Conservation (phyloP, 306 rosid species). For the Hippophae tibetana region DNA sequence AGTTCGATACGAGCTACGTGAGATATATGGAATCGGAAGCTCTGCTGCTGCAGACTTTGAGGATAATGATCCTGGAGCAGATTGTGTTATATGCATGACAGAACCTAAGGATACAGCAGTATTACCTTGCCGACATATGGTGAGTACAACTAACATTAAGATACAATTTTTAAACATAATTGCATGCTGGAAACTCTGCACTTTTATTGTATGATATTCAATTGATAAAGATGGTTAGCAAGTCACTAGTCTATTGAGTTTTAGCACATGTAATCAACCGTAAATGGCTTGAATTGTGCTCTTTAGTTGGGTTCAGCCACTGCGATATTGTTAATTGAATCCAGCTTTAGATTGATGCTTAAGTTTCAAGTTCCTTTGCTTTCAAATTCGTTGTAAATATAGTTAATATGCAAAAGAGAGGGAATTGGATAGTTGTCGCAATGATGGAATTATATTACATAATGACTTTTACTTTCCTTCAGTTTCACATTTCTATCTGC, state of each 20-base stretch:
- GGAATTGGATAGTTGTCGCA: too few species aligned
- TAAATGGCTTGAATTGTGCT: too few species aligned
- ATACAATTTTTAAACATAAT: neutral
- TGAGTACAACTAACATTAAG: constrained; percentile 23
- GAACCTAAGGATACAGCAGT: constrained; percentile 84
- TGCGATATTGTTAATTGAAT: too few species aligned
- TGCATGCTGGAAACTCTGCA: constrained; percentile 6
- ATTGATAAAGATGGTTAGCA: constrained; percentile 2
- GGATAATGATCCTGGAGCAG: constrained; percentile 62
- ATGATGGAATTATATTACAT: too few species aligned
- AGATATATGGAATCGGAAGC: constrained; percentile 68
- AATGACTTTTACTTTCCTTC: too few species aligned
- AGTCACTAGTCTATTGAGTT: constrained; percentile 4
- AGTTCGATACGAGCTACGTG: constrained; percentile 69
- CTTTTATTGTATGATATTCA: neutral
- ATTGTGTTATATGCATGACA: constrained; percentile 87
- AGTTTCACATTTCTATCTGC: too few species aligned
- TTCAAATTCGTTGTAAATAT: too few species aligned
- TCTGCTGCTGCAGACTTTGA: constrained; percentile 46
- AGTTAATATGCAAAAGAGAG: too few species aligned
- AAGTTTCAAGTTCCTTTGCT: too few species aligned
- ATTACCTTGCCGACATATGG: constrained; percentile 90
- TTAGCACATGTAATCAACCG: neutral
- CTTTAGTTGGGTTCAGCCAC: too few species aligned
- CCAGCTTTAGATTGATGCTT: too few species aligned